phyloP scores from a whole-genome alignment of 345 rosid species.

The Populus pruinosa region DNA sequence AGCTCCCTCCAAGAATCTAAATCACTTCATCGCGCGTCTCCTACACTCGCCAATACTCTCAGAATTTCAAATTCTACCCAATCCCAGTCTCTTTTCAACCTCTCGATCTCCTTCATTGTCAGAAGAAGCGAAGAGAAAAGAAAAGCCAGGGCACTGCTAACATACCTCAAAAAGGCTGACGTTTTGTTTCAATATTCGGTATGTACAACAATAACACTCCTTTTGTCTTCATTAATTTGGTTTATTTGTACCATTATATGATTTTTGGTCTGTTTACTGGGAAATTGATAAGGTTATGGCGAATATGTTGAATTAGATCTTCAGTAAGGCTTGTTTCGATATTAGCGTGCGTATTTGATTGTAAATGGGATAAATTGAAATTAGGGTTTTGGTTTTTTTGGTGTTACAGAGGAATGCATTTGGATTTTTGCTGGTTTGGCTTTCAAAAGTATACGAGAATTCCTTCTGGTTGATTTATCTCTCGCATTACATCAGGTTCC shows the following conservation, averaged over 20 bases:
- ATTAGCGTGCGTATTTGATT: constrained; percentile 12
- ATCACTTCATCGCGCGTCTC: constrained; percentile 18
- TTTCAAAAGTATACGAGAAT: constrained; percentile 22
- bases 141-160: constrained; percentile 1
- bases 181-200: constrained; percentile 21
- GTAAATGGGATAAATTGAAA: constrained; percentile 4
- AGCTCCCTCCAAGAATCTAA: constrained; percentile 22
- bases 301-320: constrained; percentile 25
- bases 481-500: constrained; percentile 11
- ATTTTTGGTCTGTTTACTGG: neutral
- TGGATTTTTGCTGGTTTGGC: constrained; percentile 28
- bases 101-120: constrained; percentile 13
- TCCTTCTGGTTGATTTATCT: constrained; percentile 27
- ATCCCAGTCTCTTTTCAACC: neutral
- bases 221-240: neutral
- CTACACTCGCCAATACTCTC: neutral
- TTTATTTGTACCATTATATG: neutral
- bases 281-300: constrained; percentile 23
- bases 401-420: constrained; percentile 42
- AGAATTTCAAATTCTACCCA: neutral
- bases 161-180: constrained; percentile 15
- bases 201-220: constrained; percentile 5
- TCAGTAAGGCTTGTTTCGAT: constrained; percentile 13
- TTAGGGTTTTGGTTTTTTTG: constrained; percentile 41
- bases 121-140: constrained; percentile 2